Base-by-base conservation (phyloP, 2,329 filamentous ascomycete genomes). In the Colletotrichum lindemuthianum region DNA sequence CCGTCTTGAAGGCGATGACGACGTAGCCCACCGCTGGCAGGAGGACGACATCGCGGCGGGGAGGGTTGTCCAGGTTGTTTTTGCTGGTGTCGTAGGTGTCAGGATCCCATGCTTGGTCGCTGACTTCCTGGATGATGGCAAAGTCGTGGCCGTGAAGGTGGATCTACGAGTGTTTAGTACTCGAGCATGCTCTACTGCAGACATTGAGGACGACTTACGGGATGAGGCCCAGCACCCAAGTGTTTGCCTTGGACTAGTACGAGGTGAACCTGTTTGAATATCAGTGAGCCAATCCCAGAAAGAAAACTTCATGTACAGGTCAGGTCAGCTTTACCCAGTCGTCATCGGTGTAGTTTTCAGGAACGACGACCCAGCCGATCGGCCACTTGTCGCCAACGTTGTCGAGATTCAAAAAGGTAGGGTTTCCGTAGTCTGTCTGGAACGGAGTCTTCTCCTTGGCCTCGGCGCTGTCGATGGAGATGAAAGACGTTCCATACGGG, bases 131-230 rank as follows among this genome's bases (percentile, higher is more conserved):
- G 9, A 84, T 67, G 7, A 84, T 72, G 65, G 77, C 79, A 70
- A 84, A 84, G 49, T 83, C 77, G 64, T 84, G 82, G 4, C 82
- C 82, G 69, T 84, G 82, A 13, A 84, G 72, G 72, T 84, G 82
- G 68, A 82, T 80, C 4, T 69, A 6, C 1, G 44, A 4, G 1
- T 8, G 2, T 12, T 56, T 44, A 51, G 43, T 15, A 12, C 41
- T 48, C 3, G 43, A 15, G 8, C 43, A 45, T 3, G 15, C 8
- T 10, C 12, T n/a, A 45, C 16, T 10, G 33, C 12, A 9, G 8
- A 2, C 3, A 5, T 8, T 4, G 52, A 6, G 10, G 24, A 24
- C 12, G 43, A 11, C 59, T 47, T 7, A 61, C 59, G 12, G 59
- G 59, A 34, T 61, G 59, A 41, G 59, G 59, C 1, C 59, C 59